A percentile compares a stretch with the other conserved stretches of the same genome.
phyloP scores from a whole-genome alignment of 305 asterid genomes.

The Fraxinus sp. region DNA sequence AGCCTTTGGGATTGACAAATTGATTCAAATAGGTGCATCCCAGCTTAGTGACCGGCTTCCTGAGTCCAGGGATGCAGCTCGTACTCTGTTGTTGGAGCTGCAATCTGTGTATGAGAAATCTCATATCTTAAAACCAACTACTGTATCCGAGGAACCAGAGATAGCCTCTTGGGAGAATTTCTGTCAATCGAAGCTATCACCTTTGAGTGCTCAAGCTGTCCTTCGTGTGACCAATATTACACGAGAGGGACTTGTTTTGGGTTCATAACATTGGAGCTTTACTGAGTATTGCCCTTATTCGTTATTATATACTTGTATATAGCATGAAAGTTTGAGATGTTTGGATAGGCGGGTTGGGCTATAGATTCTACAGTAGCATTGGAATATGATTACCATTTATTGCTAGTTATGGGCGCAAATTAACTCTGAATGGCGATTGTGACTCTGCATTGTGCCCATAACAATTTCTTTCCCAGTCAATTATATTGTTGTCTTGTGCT shows the following conservation, averaged over 20 bases:
- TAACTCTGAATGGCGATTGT: background rate
- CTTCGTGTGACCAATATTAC: conserved; percentile 74
- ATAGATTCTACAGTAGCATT: conserved; percentile 25
- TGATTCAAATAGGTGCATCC: conserved; percentile 75
- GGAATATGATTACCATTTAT: conserved; percentile 28
- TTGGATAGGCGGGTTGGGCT: conserved; percentile 34
- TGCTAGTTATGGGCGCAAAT: conserved; percentile 16
- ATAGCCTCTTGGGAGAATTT: conserved; percentile 72
- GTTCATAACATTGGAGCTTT: conserved; percentile 46
- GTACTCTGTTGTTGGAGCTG: conserved; percentile 66
- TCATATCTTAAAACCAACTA: conserved; percentile 28
- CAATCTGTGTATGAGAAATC: conserved; percentile 58
- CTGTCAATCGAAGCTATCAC: conserved; percentile 81
- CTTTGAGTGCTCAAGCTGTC: conserved; percentile 83
- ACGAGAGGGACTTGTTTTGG: conserved; percentile 52
- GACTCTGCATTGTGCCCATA: background rate
- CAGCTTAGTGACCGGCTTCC: conserved; percentile 90
- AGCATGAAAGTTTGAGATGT: conserved; percentile 49
- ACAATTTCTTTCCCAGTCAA: background rate
- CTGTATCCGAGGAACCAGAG: conserved; percentile 37
- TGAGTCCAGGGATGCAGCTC: conserved; percentile 90
- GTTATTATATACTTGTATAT: conserved; percentile 64
- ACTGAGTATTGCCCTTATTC: conserved; percentile 28
- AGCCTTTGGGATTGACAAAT: conserved; percentile 73
- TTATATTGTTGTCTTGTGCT: background rate